A percentile compares a stretch with the other conserved stretches of the same genome.
These are phyloP conservation scores for Ambrosiella xylebori DNA, from an alignment of 2,329 filamentous ascomycete genomes.

Conservation along the genomic window DNA sequence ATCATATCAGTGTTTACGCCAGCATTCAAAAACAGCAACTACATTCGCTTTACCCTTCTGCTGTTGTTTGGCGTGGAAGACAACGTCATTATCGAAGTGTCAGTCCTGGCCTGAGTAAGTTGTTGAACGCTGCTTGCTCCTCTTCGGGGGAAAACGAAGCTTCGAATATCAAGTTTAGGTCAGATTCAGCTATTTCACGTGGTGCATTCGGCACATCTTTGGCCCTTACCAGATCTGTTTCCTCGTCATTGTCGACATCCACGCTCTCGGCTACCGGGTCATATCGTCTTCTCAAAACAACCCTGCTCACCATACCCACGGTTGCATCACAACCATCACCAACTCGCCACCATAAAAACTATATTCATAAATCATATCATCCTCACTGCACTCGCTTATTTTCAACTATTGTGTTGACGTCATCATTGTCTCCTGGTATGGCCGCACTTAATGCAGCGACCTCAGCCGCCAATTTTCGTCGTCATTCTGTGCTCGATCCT, in stretches of 20 bases:
- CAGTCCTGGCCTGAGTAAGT: neutral
- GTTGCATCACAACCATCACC: neutral
- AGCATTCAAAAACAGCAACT: neutral
- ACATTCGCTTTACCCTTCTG: constrained; percentile 8
- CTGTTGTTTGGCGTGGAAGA: constrained; percentile 1
- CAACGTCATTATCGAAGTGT: constrained; percentile 1
- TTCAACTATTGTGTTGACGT: neutral
- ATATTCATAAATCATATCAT: neutral
- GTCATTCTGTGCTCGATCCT: constrained; percentile 11
- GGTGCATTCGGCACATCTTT: neutral
- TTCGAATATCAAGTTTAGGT: neutral
- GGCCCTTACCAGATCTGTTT: neutral
- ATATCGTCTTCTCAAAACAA: neutral
- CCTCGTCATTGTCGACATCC: too few relatives aligned
- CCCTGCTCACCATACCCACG: neutral
- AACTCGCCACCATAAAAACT: neutral
- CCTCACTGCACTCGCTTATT: neutral
- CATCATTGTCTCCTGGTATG: constrained; percentile 8
- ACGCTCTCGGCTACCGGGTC: neutral
- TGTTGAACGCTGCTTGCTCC: neutral
- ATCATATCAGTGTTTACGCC: neutral
- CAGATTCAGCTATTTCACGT: neutral
- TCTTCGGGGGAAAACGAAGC: neutral
- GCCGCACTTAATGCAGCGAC: constrained; percentile 7
- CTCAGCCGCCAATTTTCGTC: constrained; percentile 6